Base-by-base conservation (phyloP, 106 monocot genomes). In the Dendrobium chrysotoxum region DNA sequence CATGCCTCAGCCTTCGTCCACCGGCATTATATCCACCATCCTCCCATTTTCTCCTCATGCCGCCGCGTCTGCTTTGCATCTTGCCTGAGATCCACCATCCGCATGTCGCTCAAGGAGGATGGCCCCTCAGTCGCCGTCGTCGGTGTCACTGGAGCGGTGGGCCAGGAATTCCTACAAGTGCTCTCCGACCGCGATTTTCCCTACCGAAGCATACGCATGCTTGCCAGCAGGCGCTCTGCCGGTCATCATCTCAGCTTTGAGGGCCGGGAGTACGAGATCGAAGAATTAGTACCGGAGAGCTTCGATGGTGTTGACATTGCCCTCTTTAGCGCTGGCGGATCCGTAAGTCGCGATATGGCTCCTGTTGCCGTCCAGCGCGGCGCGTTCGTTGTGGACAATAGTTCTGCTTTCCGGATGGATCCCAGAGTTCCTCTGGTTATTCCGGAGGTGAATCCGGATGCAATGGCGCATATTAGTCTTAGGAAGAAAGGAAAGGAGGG, bases 341-440 rank as follows among this genome's bases (percentile, higher is more conserved):
- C 86, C 20, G 84, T 99, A n/a, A 95, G 92, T 54, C 86, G 72
- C 72, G 82, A 78, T 25, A 57, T 91, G 25, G 98, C 86, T 1
- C 98, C 98, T n/a, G 83, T 74, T 8, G 95, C 98, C 4, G 95
- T 85, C n/a, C 86, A 81, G 76, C 83, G 82, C 50, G 98, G 98
- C 25, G 84, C 84, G 18, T 76, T 95, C 5, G 95, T 99, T 13
- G 95, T 99, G 57, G 98, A 99, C 54, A 93, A 99, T 68, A 95
- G 94, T 83, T 98, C 97, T 61, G 94, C 97, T 8, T 97, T 94
- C 40, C 75, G 97, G 79, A 98, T 98, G 95, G 94, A 85, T 50
- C 86, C 88, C 0, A 88, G 55, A 12, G 91, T 92, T 44, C 95
- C 97, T 67, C 89, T 98, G 13, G 90, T 98, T 2, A 91, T 97